These are phyloP conservation scores for Capsella bursapastoris DNA, from an alignment of 345 rosid genomes.

Conservation along the genomic window DNA sequence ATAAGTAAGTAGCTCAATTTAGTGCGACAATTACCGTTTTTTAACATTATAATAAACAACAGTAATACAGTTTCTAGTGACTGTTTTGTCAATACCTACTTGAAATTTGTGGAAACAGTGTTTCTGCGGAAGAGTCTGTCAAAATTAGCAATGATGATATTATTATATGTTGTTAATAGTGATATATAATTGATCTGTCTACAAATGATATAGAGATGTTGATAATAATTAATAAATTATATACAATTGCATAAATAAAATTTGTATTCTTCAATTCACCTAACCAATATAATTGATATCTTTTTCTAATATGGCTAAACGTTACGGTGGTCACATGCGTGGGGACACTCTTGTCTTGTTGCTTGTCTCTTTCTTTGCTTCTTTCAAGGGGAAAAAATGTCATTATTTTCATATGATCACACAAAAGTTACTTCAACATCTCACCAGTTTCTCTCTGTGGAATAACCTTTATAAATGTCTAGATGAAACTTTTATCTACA, in stretches of 20 bases:
- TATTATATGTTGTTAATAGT: too few species aligned
- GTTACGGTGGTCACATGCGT: slow-evolving; percentile 42
- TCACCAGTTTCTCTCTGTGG: not conserved
- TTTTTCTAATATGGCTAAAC: slow-evolving; percentile 20
- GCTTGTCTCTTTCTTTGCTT: slow-evolving; percentile 23
- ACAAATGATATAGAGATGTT: too few species aligned
- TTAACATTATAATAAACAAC: not conserved
- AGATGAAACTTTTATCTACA: not conserved
- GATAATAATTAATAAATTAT: too few species aligned
- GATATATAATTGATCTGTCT: too few species aligned
- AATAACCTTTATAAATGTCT: not conserved
- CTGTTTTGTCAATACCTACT: not conserved
- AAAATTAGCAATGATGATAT: not conserved
- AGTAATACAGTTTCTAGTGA: not conserved
- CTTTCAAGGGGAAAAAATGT: slow-evolving; percentile 13
- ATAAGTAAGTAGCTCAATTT: slow-evolving; percentile 23
- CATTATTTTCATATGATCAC: not conserved
- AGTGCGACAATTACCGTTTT: slow-evolving; percentile 1
- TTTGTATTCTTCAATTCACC: not conserved
- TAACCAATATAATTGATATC: not conserved
- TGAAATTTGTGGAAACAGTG: not conserved
- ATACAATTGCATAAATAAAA: too few species aligned
- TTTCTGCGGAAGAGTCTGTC: not conserved
- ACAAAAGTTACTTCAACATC: not conserved
- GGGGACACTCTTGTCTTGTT: slow-evolving; percentile 31